Evolutionary conservation across 1,284 basidiomycete species (phyloP).

Genomic region (Ustilago shanxiensis): DNA sequence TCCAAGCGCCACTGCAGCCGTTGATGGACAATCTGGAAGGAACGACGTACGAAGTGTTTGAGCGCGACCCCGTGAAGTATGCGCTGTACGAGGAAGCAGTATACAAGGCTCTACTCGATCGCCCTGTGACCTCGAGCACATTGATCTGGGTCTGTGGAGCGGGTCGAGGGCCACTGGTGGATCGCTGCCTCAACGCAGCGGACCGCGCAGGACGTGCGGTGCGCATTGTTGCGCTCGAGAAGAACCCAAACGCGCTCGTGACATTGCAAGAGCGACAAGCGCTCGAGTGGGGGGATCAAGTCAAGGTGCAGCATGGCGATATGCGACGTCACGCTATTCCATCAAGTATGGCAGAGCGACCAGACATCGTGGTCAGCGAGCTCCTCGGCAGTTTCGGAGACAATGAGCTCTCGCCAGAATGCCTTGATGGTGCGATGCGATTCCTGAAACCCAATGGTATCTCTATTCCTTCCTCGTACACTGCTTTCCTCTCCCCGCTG

Average conservation of each 20-base stretch:
- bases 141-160: constrained; percentile 83
- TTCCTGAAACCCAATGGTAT: constrained; percentile 80
- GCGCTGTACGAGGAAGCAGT: constrained; percentile 86
- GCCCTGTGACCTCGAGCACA: constrained; percentile 74
- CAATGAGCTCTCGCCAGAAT: constrained; percentile 98
- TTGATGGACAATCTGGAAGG: constrained; percentile 97
- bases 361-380: constrained; percentile 95
- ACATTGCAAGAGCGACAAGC: constrained; percentile 62
- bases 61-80: constrained; percentile 97
- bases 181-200: constrained; percentile 83
- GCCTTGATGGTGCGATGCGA: constrained; percentile 92
- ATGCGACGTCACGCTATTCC: constrained; percentile 82
- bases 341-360: constrained; percentile 74
- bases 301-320: constrained; percentile 88
- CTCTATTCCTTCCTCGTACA: constrained; percentile 96
- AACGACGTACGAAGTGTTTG: constrained; percentile 95
- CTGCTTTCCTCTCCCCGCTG: constrained; percentile 91
- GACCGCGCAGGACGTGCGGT: constrained; percentile 77
- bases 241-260: constrained; percentile 76
- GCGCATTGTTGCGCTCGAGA: constrained; percentile 87
- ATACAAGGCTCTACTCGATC: constrained; percentile 77
- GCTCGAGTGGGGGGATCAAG: constrained; percentile 81
- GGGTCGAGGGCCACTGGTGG: constrained; percentile 93
- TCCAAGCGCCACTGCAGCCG: constrained; percentile 94
- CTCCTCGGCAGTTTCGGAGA: constrained; percentile 97